These are phyloP conservation scores for Solanum gandarillasii DNA, from an alignment of 257 asterid species.

Conservation along the genomic window DNA sequence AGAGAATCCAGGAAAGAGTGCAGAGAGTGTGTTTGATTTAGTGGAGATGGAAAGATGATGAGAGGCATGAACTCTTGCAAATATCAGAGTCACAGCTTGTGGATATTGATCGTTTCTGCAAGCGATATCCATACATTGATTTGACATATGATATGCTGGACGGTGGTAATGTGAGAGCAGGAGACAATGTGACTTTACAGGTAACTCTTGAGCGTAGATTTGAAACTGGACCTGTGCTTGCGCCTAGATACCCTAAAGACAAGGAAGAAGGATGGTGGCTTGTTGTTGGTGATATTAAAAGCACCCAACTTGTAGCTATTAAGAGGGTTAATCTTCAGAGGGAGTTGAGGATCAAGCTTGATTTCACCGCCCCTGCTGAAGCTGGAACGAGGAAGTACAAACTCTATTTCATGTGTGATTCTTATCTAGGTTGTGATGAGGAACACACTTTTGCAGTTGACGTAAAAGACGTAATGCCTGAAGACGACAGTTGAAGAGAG, in stretches of 20 bases:
- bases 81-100: constrained; percentile 22
- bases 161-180: constrained; percentile 7
- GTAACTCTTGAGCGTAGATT: constrained; percentile 18
- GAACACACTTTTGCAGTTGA: constrained; percentile 19
- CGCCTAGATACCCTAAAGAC: constrained; percentile 21
- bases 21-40: constrained; percentile 22
- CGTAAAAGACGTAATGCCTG: constrained; percentile 5
- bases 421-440: constrained; percentile 30
- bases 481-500: neutral
- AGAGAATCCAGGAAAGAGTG: constrained; percentile 26
- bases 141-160: constrained; percentile 14
- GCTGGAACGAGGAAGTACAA: constrained; percentile 8
- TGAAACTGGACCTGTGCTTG: constrained; percentile 23
- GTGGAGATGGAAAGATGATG: constrained; percentile 26
- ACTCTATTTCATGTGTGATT: constrained; percentile 26
- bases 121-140: constrained; percentile 18
- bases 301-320: constrained; percentile 22
- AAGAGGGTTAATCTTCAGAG: constrained; percentile 25
- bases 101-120: constrained; percentile 24
- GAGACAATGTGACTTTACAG: constrained; percentile 12
- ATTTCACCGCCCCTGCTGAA: constrained; percentile 21
- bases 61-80: constrained; percentile 26
- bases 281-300: constrained; percentile 23
- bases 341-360: constrained; percentile 16
- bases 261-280: constrained; percentile 41